Evolutionary conservation across 768 basidiomycete genomes (phyloP).

Genomic region (Tylopilus felleus): DNA sequence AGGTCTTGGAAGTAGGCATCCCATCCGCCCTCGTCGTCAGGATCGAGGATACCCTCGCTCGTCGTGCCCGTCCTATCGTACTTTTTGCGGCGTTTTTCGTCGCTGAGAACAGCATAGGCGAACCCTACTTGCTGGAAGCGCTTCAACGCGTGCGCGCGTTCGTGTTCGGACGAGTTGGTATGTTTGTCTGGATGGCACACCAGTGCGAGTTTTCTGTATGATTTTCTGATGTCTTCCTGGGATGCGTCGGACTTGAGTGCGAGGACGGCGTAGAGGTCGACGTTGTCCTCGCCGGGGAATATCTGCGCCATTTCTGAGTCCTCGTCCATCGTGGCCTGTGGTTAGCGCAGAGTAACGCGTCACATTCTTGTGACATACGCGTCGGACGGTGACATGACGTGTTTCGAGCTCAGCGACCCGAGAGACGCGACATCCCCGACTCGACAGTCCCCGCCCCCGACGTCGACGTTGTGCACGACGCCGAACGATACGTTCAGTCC

Average conservation of each 20-base stretch:
- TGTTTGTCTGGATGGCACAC: slow-evolving; percentile 91
- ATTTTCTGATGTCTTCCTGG: slow-evolving; percentile 69
- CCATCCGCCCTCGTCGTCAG: slow-evolving; percentile 82
- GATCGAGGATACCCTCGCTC: slow-evolving; percentile 67
- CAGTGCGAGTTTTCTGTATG: slow-evolving; percentile 84
- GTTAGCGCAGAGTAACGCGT: neutral
- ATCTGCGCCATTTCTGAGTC: slow-evolving; percentile 68
- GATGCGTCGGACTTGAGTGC: slow-evolving; percentile 51
- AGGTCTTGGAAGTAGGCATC: slow-evolving; percentile 91
- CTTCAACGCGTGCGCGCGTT: slow-evolving; percentile 63
- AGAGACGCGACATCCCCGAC: neutral
- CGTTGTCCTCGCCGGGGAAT: slow-evolving; percentile 68
- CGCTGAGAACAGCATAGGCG: slow-evolving; percentile 85
- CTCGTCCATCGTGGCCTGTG: slow-evolving; percentile 50
- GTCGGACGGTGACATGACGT: slow-evolving; percentile 3
- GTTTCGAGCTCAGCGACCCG: neutral
- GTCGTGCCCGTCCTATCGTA: slow-evolving; percentile 89
- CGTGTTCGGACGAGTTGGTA: slow-evolving; percentile 50
- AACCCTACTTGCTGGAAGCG: slow-evolving; percentile 94
- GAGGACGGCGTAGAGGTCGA: slow-evolving; percentile 79
- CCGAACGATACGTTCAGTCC: neutral
- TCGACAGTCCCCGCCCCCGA: too few relatives aligned
- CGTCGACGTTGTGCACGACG: neutral
- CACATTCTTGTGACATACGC: slow-evolving; percentile 3
- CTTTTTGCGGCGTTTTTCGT: slow-evolving; percentile 65